phyloP scores from a whole-genome alignment of 106 monocot species.

The Apostasia ramifera region DNA sequence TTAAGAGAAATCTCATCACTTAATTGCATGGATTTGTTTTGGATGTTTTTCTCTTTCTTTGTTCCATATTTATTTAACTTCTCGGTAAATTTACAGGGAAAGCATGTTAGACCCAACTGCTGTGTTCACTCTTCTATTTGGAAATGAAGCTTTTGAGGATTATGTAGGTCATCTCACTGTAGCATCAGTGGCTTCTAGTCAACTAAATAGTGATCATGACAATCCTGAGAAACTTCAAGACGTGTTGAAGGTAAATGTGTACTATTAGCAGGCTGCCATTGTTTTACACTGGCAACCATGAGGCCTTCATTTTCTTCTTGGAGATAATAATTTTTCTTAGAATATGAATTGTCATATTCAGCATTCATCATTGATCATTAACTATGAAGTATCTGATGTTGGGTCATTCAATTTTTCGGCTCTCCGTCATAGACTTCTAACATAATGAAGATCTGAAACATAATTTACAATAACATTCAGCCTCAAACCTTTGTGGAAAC shows the following conservation, averaged over 20 bases:
- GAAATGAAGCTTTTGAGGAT: slow-evolving; percentile 83
- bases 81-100: slow-evolving; percentile 33
- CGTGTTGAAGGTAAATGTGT: slow-evolving; percentile 42
- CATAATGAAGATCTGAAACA: no score
- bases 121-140: slow-evolving; percentile 80
- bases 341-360: no score
- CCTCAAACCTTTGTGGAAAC: no score
- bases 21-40: background rate
- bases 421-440: no score
- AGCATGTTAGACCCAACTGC: slow-evolving; percentile 65
- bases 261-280: background rate
- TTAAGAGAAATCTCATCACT: background rate
- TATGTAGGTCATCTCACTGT: slow-evolving; percentile 79
- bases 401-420: background rate
- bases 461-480: no score
- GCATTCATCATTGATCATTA: background rate
- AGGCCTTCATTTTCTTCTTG: background rate
- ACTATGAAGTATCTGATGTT: background rate
- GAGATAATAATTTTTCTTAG: no score
- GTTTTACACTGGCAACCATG: background rate
- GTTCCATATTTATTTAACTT: background rate
- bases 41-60: background rate
- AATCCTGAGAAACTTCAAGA: slow-evolving; percentile 62
- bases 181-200: slow-evolving; percentile 58
- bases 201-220: slow-evolving; percentile 37